Evolutionary conservation across 202 grass and related monocot species (phyloP).

Genomic region (Hordeum pubiflorum): DNA sequence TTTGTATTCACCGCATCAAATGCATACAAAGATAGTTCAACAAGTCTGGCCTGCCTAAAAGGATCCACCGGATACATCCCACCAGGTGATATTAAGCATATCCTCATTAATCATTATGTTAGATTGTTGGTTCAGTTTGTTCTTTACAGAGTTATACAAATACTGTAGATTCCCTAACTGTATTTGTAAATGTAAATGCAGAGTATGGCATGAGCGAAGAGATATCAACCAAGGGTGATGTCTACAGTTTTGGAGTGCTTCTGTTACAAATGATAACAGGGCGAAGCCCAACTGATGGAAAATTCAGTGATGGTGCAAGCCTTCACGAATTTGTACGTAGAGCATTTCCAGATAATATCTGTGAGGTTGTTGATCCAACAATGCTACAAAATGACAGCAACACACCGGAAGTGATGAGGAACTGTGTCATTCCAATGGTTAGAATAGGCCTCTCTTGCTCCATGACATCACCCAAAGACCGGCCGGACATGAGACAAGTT

Average conservation of each 20-base stretch:
- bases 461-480: not conserved
- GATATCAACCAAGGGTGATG: not conserved
- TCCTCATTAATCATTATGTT: no score
- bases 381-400: not conserved
- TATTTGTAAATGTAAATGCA: not conserved
- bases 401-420: not conserved
- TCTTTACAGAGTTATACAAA: not conserved
- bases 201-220: not conserved
- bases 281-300: not conserved
- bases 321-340: not conserved
- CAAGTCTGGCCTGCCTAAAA: slow-evolving; percentile 11
- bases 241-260: not conserved
- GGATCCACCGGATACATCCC: slow-evolving; percentile 51
- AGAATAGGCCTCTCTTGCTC: slow-evolving; percentile 29
- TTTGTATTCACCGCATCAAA: not conserved
- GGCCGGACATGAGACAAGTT: slow-evolving; percentile 17
- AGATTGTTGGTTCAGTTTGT: not conserved
- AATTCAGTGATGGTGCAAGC: not conserved
- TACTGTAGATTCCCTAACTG: not conserved
- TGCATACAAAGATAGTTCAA: not conserved
- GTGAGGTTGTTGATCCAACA: slow-evolving; percentile 22
- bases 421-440: slow-evolving; percentile 17
- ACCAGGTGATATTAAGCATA: slow-evolving; percentile 18
- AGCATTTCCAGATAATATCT: not conserved
- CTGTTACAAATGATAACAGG: not conserved